Conservation (phyloP, 2,329 filamentous ascomycete genomes). For the Epichloe coenophiala region DNA sequence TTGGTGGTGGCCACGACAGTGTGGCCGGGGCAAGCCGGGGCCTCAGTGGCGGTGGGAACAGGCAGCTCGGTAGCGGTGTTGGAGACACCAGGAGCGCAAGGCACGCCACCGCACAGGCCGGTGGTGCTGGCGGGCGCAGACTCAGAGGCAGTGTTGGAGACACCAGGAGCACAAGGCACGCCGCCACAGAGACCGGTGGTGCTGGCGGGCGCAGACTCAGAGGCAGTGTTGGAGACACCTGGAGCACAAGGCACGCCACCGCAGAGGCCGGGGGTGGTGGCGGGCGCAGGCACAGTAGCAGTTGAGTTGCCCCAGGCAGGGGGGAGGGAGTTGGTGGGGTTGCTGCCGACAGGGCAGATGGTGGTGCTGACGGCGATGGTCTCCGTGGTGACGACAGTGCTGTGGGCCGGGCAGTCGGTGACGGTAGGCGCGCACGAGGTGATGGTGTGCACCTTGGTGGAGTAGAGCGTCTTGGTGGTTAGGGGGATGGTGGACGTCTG, state of each 20-base stretch:
- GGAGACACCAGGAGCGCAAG: slow-evolving; percentile 9
- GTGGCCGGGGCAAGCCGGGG: slow-evolving; percentile 18
- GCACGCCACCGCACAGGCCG: slow-evolving; percentile 3
- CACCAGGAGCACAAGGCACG: slow-evolving; percentile 1
- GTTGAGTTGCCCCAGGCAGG: slow-evolving; percentile 10
- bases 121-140: neutral
- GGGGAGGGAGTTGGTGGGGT: slow-evolving; percentile 4
- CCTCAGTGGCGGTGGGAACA: slow-evolving; percentile 5
- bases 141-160: too few relatives aligned
- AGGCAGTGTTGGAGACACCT: neutral
- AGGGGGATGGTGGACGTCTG: slow-evolving; percentile 25
- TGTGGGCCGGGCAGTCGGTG: slow-evolving; percentile 44
- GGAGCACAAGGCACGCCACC: slow-evolving; percentile 1
- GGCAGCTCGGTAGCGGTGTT: slow-evolving; percentile 1
- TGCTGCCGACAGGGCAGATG: slow-evolving; percentile 23
- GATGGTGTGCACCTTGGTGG: slow-evolving; percentile 46
- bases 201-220: neutral
- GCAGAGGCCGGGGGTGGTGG: neutral
- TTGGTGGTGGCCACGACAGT: slow-evolving; percentile 40
- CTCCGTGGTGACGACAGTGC: slow-evolving; percentile 23
- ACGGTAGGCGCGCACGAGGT: slow-evolving; percentile 47
- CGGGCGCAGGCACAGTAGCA: neutral
- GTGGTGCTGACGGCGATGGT: slow-evolving; percentile 26
- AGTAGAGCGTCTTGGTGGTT: slow-evolving; percentile 42
- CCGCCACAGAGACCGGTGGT: neutral